Conservation (phyloP, 2,329 filamentous ascomycete genomes). For the Scytalidium lignicola region DNA sequence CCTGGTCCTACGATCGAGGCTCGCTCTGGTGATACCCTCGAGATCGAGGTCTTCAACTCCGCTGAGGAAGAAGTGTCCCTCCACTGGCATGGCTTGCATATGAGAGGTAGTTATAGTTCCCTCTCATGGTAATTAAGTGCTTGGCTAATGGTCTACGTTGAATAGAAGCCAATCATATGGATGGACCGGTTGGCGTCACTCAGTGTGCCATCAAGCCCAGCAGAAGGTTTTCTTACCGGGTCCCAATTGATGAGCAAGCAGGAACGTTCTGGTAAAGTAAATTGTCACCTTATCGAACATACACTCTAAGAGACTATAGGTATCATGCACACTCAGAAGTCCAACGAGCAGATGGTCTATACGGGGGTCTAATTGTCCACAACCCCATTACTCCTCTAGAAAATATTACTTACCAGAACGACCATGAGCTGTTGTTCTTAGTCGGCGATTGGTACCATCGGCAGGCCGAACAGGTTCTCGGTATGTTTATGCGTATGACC, state of each 20-base stretch:
- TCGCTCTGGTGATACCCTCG: slow-evolving; percentile 39
- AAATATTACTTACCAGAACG: slow-evolving; percentile 18
- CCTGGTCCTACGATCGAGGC: slow-evolving; percentile 44
- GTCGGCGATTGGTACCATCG: slow-evolving; percentile 43
- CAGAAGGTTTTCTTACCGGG: background rate
- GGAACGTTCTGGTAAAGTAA: background rate
- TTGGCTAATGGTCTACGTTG: background rate
- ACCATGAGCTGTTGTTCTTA: slow-evolving; percentile 36
- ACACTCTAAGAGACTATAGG: background rate
- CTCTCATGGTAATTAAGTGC: background rate
- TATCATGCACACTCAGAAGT: slow-evolving; percentile 37
- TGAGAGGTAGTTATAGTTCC: slow-evolving; percentile 19
- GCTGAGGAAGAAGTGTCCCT: slow-evolving; percentile 33
- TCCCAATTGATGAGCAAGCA: slow-evolving; percentile 6
- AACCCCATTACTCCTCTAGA: slow-evolving; percentile 13
- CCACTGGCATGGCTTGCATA: slow-evolving; percentile 44
- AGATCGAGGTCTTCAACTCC: slow-evolving; percentile 37
- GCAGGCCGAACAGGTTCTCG: slow-evolving; percentile 31
- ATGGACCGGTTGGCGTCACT: slow-evolving; percentile 2
- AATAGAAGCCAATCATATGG: slow-evolving; percentile 13
- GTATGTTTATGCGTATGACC: slow-evolving; percentile 35
- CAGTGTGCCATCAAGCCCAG: background rate
- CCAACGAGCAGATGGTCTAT: slow-evolving; percentile 37
- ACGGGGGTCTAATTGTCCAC: slow-evolving; percentile 38
- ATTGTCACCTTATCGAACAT: background rate